A percentile compares a stretch with the other conserved stretches of the same genome.
These are phyloP conservation scores for Eremothecium coryli DNA, from an alignment of 1,139 yeast species.

Conservation along the genomic window DNA sequence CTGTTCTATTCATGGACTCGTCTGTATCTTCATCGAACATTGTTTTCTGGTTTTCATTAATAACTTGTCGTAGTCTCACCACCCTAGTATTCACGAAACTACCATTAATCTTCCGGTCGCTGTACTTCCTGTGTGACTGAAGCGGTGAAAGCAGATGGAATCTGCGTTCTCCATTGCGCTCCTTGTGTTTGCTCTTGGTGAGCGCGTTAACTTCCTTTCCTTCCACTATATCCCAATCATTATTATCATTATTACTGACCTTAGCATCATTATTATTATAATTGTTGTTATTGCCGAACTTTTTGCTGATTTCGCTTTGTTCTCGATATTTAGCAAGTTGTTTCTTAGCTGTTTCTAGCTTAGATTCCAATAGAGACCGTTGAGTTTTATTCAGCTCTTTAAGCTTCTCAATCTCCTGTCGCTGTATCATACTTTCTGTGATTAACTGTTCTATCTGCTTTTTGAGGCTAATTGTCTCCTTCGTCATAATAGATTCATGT, in stretches of 20 bases:
- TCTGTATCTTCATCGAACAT: constrained; percentile 18
- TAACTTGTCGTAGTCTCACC: constrained; percentile 14
- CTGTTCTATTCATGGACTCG: constrained; percentile 14
- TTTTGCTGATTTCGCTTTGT: constrained; percentile 3
- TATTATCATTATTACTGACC: neutral
- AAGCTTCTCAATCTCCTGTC: constrained; percentile 26
- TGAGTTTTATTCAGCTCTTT: constrained; percentile 27
- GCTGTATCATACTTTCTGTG: constrained; percentile 25
- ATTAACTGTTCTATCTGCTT: constrained; percentile 30
- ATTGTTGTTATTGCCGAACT: neutral
- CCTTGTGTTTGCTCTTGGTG: constrained; percentile 1
- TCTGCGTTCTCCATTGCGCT: constrained; percentile 3
- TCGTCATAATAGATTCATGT: constrained; percentile 9
- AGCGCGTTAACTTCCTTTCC: too few relatives aligned
- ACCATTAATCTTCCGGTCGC: constrained; percentile 5
- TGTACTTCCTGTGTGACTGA: constrained; percentile 8
- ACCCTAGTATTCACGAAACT: constrained; percentile 6
- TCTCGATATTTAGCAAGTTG: constrained; percentile 4
- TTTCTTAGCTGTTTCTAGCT: constrained; percentile 30
- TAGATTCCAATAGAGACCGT: constrained; percentile 31
- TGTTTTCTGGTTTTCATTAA: constrained; percentile 14
- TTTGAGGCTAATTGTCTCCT: constrained; percentile 25
- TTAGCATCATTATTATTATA: constrained; percentile 2
- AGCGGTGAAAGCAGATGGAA: constrained; percentile 21
- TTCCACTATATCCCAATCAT: too few relatives aligned